Evolutionary conservation across 2,329 filamentous ascomycete genomes (phyloP).

Genomic region (Talaromyces islandicus): DNA sequence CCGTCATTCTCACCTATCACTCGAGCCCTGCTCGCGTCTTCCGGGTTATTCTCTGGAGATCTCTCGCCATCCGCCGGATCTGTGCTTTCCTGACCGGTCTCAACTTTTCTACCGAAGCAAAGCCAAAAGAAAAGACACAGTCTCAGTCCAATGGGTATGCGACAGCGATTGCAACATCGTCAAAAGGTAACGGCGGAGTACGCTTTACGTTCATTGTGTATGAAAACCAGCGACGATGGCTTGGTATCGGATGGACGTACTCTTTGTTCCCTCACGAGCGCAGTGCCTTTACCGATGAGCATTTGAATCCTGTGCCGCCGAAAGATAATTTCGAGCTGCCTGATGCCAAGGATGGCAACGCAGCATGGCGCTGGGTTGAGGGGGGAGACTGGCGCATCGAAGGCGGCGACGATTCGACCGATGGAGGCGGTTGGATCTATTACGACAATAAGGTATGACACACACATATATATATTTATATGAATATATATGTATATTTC

Average conservation of each 20-base stretch:
- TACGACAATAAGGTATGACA: slow-evolving; percentile 84
- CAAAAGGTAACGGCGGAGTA: slow-evolving; percentile 62
- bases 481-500: too few relatives aligned
- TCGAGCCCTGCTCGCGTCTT: slow-evolving; percentile 78
- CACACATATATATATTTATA: background rate
- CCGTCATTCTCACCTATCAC: slow-evolving; percentile 84
- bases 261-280: slow-evolving; percentile 88
- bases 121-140: slow-evolving; percentile 14
- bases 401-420: slow-evolving; percentile 44
- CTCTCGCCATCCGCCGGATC: slow-evolving; percentile 63
- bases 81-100: slow-evolving; percentile 74
- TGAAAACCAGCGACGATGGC: slow-evolving; percentile 93
- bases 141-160: slow-evolving; percentile 39
- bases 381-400: slow-evolving; percentile 83
- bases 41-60: slow-evolving; percentile 85
- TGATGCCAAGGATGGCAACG: slow-evolving; percentile 58
- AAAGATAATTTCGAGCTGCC: slow-evolving; percentile 68
- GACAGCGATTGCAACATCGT: slow-evolving; percentile 44
- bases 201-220: slow-evolving; percentile 95
- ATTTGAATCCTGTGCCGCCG: slow-evolving; percentile 71
- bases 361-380: slow-evolving; percentile 76
- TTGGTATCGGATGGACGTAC: slow-evolving; percentile 90
- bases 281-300: slow-evolving; percentile 90
- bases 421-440: slow-evolving; percentile 85
- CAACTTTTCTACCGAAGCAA: slow-evolving; percentile 52